Evolutionary conservation across 257 asterid genomes (phyloP).

Genomic region (Thymus quinquecostatus): DNA sequence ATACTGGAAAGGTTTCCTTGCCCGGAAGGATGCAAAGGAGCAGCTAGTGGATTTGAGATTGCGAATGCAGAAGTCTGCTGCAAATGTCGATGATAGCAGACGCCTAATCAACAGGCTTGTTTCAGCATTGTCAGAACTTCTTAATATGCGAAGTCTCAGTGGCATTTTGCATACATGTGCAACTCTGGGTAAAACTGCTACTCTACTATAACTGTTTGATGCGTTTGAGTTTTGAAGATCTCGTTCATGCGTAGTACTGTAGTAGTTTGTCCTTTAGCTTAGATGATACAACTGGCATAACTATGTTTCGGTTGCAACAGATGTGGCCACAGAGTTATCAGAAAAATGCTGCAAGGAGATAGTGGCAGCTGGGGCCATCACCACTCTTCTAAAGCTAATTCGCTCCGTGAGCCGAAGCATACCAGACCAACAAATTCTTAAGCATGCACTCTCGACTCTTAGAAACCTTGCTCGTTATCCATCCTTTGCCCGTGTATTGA

Average conservation of each 20-base stretch:
- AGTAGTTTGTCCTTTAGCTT: neutral
- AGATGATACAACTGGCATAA: neutral
- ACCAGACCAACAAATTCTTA: constrained; percentile 92
- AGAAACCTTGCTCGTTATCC: constrained; percentile 87
- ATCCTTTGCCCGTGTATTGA: constrained; percentile 50
- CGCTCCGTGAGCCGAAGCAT: constrained; percentile 89
- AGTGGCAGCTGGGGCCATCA: constrained; percentile 84
- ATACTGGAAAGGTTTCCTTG: constrained; percentile 85
- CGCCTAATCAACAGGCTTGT: constrained; percentile 88
- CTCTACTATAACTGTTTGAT: neutral
- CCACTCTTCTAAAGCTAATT: constrained; percentile 66
- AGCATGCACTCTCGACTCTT: constrained; percentile 86
- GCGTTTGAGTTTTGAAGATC: neutral
- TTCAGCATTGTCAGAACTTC: constrained; percentile 83
- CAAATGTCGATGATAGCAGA: constrained; percentile 79
- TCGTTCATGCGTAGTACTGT: neutral
- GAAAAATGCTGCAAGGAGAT: constrained; percentile 91
- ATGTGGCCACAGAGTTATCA: constrained; percentile 88
- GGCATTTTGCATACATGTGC: constrained; percentile 88
- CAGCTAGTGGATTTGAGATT: constrained; percentile 69
- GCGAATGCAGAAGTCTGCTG: constrained; percentile 87
- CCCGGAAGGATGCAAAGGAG: constrained; percentile 68
- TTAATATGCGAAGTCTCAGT: constrained; percentile 77
- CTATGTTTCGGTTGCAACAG: constrained; percentile 42
- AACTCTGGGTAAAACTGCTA: constrained; percentile 60